Base-by-base conservation (phyloP, 768 basidiomycete genomes). In the Agaricus bisporus region DNA sequence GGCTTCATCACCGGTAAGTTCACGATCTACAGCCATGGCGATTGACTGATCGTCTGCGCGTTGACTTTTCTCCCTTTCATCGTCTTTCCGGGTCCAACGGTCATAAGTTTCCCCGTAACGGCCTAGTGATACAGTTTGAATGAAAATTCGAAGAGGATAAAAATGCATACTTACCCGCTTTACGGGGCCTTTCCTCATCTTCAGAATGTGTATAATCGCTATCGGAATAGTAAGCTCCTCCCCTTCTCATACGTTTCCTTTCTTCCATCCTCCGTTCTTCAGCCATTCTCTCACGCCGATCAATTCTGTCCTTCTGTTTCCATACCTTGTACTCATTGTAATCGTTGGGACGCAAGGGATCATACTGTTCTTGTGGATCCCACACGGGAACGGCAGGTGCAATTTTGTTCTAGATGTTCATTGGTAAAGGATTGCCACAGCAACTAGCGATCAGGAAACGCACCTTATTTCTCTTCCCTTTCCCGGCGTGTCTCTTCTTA, bases 311-410 rank as follows among this genome's bases (percentile, higher is more conserved):
- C 53, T 82, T 82, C 57, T 82, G 80, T 59, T 85, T 85, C 83
- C 84, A 92, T 10, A 81, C 60, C 62, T 91, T 93, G 74, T 84
- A 93, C 60, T 93, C 91, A 59, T 86, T 84, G 68, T 93, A 92
- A 60, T 94, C 91, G 56, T 93, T 93, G 2, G 91, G 91, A 22
- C 87, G 81, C 18, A 83, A 68, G 1, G 90, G 87, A 58, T 94
- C 91, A 64, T 94, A 94, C 26, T 70, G 74, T 61, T 92, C 91
- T 53, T 69, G 64, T 4, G 91, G 91, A 67, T 93, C 89, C 91
- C 91, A 91, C 2, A 80, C 67, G 1, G 69, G 67, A 5, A 80
- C 58, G 10, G 75, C 67, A 41, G 78, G 78, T 0, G 73, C 67
- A 61, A 80, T 77, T 58, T 85, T 86, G 61, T 86, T 85, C 83